Base-by-base conservation (phyloP, 1,139 yeast genomes). In the Citeromyces hawaiiensis region DNA sequence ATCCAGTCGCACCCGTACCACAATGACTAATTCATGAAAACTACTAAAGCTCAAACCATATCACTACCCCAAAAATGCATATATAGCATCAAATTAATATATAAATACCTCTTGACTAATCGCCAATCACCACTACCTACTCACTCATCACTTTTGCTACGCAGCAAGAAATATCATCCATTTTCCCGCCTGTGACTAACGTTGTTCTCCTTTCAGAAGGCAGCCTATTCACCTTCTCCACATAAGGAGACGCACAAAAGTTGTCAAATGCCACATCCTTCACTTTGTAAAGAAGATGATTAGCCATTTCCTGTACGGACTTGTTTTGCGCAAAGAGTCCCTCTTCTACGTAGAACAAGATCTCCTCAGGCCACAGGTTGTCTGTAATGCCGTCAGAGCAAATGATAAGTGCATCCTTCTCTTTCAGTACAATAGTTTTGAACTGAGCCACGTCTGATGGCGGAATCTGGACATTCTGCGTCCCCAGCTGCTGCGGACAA, bases 351-450 rank as follows among this genome's bases (percentile, higher is more conserved):
- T 56, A 56, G 36, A 64, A 58, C 15, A 59, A 45, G 10, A 72
- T 63, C 49, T 72, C 78, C 54, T 63, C 60, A 33, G 64, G 66
- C 47, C 68, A 72, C 38, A 72, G 54, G 46, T 72, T 72, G 49
- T 72, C 79, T 1, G 72, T 63, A 10, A 72, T 63, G 1, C 79
- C 79, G 51, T 72, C 79, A 1, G 76, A 69, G 44, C 76, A 70
- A 43, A 69, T 47, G 18, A 71, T 52, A 1, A 72, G 50, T 10
- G 71, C 51, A 48, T 72, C 79, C 39, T 61, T 56, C 36, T 59
- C 62, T 40, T 61, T 44, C 14, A 72, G 48, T 38, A 62, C 57
- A 35, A 68, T 51, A 7, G 68, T 61, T 36, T 61, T 64, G 27
- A 67, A 68, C 65, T 72, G 64, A 2, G 74, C 76, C 48, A 71